Base-by-base conservation (phyloP, 192 early-diverging fungal genomes). In the Coemansia sp. region DNA sequence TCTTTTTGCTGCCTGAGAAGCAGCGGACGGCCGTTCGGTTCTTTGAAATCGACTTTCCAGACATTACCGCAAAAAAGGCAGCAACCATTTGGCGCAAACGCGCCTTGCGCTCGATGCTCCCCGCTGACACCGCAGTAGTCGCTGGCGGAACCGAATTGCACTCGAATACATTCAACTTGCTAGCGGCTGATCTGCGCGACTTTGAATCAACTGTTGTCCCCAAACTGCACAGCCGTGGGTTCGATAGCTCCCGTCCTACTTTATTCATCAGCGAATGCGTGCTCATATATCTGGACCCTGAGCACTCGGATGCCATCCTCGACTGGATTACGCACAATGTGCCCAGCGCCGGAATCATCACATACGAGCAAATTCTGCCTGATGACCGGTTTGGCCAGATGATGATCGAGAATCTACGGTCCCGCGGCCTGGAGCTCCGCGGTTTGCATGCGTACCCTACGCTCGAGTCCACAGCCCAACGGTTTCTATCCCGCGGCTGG, bases 201-300 rank as follows among this genome's bases (percentile, higher is more conserved):
- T 95, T 92, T 63, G 63, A 65, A 35, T 42, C 77, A 0, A 30
- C 74, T 2, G 71, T 95, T n/a, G 82, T 87, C 7, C 82, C 86
- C 16, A 81, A 83, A 42, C 74, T 98, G 23, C 20, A 79, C 8
- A 67, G 65, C 30, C 64, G 61, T 25, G 88, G 91, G 2, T 76
- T 84, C 13, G 75, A 86, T 33, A 12, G 21, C 12, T 25, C 26
- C 0, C 58, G 53, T 10, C 93, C 95, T 4, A 99, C 95, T 0
- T 72, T 99, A 42, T 93, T 96, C 59, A 66, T 99, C 7, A 93
- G 95, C 59, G 97, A 99, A 74, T 97, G 95, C 49, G 93, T 96
- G 20, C 78, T 97, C 35, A 90, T 99, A 7, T 99, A 99, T 76
- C 71, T 97, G 28, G 84, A 88, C 34, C 86, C 93, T 1, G 18